Evolutionary conservation across 441 rosid genomes (phyloP), one percentile per base, ranked within the genome.

Genomic region (Cnidoscolus chayamansa): DNA sequence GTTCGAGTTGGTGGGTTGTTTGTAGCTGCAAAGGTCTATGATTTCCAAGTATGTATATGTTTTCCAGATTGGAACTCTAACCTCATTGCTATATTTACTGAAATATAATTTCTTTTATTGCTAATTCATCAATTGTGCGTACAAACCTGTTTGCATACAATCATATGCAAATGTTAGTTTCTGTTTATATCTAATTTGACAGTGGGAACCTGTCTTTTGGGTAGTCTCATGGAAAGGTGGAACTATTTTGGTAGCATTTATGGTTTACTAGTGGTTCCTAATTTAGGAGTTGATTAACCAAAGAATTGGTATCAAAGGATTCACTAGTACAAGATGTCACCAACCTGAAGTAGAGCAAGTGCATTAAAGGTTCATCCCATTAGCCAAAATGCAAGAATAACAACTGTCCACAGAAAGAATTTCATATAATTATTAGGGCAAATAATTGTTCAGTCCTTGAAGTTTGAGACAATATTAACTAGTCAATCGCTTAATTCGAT

Each of bases 1-100:
- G 97, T 92, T 81, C 94, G 91, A 67, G 88, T 88, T 71, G 97
- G 97, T 75, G 99, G 99, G 71, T 82, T 94, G 84, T 90, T 94
- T 83, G 81, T 90, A 51, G 99, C 99, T 83, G 93, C 98, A 10
- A 94, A 94, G 84, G 99, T 97, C 79, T 94, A 89, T 74, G 84
- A 89, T 82, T 96, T 97, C 72, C 81, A 85, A 81, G 98, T 89
- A 76, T 62, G 84, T 67, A 31, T 67, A 45, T 58, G 16, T 13
- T 61, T 73, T 71, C 67, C 30, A n/a, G n/a, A 35, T 71, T 65
- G 66, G 72, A 64, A 43, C 13, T 47, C 30, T 51, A 62, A 74
- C 60, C 53, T 48, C 2, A 54, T 61, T 71, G 63, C 49, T 56
- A 25, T 15, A 61, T 45, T 71, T 49, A 7, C 32, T 45, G 45